Evolutionary conservation across 208 protist species (phyloP), one percentile per base, ranked within the genome.

Genomic region (Trypanosomatidae sp.): DNA sequence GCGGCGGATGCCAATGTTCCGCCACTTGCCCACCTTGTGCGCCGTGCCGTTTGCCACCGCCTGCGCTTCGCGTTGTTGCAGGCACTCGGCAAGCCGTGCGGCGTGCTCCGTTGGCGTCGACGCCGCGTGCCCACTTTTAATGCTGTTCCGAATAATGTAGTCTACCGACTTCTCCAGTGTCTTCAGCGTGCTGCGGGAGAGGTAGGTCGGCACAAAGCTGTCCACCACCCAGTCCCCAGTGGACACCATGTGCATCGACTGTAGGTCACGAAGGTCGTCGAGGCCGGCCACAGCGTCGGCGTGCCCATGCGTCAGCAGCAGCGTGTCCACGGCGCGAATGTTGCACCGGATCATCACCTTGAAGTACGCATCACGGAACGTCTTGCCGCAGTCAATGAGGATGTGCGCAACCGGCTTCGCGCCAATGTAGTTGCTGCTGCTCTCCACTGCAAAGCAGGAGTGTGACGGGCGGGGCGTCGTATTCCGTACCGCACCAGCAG

Each of bases 321-420:
- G 71, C 4, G 89, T 92, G 72, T 97, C 92, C 3, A 97, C 60
- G 3, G 66, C 72, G 19, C 79, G 83, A 12, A 95, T 77, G 39
- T 85, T 68, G 72, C 89, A 88, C 47, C 71, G 66, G 1, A 87
- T 76, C 55, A 98, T 84, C 33, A 96, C 88, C 55, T 85, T 86
- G 52, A 98, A 94, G 82, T 94, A 95, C 12, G 94, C 89, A 60
- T 93, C 89, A 41, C 94, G 90, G 80, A 98, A 98, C 0, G 94
- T 98, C 67, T 97, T 98, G 49, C 94, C 94, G 59, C 87, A 92
- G 75, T 98, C 94, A 58, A 98, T 91, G 43, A 98, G 84, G 15
- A 93, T 66, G 69, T 85, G 84, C 10, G 76, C 74, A 6, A 91
- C 87, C 0, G 76, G 77, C 58, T 74, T 69, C 1, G 76, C 71